Evolutionary conservation across 352 stramenopile genomes (phyloP), one percentile per base, ranked within the genome.

Genomic region (Globisporangium echinulatum): DNA sequence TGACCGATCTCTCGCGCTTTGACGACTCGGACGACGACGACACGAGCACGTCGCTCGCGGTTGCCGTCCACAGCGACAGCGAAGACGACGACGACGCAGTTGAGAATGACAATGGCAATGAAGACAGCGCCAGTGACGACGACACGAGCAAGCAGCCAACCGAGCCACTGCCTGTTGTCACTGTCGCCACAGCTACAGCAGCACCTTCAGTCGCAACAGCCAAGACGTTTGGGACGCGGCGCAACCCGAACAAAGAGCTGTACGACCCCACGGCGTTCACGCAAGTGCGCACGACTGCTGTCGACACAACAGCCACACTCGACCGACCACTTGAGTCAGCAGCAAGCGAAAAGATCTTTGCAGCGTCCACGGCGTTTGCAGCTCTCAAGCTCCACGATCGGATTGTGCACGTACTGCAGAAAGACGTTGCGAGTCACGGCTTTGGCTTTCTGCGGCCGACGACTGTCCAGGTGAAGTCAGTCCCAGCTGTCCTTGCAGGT

Each of bases 281-380:
- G 9, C 67, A 75, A 49, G 50, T 87, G 53, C 67, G 71, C 39
- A 59, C 84, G 15, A 74, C 69, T 54, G 79, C 91, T 48, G 55
- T 66, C 8, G 76, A 87, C 49, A 80, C 61, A 51, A 64, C 48
- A n/a, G 10, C 74, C 33, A 81, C 88, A 37, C 65, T 93, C 42
- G 84, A 87, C 17, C 79, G 85, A 49, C 85, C 85, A 14, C 71
- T 91, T 25, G 75, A 69, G 54, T 93, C 84, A n/a, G 76, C 69
- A 19, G 72, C 76, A 1, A 93, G 83, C 62, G 80, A 90, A 37
- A 90, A 91, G 67, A 94, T 94, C 59, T 94, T 94, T 39, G 74
- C 80, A 49, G 71, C 72, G 0, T 63, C 70, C 56, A 92, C 83
- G 39, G 25, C 25, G 25, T 94, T 94, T 42, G 80, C 84, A 52